A percentile compares a stretch with the other conserved stretches of the same genome.
Conservation (phyloP, 164 flowering plant species). For the Tetracentron sinense region DNA sequence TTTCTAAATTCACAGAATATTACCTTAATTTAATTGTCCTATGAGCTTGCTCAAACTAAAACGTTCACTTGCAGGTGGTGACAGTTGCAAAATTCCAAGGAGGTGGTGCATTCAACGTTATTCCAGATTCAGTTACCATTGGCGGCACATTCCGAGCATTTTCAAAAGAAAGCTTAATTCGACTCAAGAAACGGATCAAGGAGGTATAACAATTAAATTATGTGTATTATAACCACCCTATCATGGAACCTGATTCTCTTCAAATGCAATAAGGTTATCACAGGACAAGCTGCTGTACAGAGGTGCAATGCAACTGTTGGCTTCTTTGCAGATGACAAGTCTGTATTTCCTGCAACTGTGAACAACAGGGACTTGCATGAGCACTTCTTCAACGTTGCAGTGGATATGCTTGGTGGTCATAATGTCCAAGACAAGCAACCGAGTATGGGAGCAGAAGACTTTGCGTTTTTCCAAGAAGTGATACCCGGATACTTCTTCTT, state of each 20-base stretch:
- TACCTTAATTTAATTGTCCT: no score
- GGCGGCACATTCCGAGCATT: slow-evolving; percentile 57
- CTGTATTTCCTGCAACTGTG: slow-evolving; percentile 36
- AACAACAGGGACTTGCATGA: slow-evolving; percentile 38
- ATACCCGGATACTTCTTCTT: slow-evolving; percentile 45
- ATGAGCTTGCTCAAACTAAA: neutral
- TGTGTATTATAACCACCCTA: neutral
- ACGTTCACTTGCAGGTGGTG: slow-evolving; percentile 34
- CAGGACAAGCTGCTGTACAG: slow-evolving; percentile 54
- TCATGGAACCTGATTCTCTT: neutral
- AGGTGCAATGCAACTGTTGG: slow-evolving; percentile 49
- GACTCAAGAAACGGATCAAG: slow-evolving; percentile 39
- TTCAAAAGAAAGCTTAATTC: slow-evolving; percentile 30
- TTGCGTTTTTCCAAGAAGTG: slow-evolving; percentile 40
- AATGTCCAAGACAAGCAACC: slow-evolving; percentile 35
- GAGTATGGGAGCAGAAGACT: slow-evolving; percentile 54
- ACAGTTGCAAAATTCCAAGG: slow-evolving; percentile 53
- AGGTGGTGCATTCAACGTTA: slow-evolving; percentile 53
- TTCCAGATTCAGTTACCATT: slow-evolving; percentile 54
- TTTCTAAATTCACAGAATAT: no score
- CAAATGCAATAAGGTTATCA: slow-evolving; percentile 32
- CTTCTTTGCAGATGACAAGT: slow-evolving; percentile 23
- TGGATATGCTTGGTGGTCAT: slow-evolving; percentile 35
- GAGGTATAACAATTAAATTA: slow-evolving; percentile 28
- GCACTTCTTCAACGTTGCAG: slow-evolving; percentile 33